Base-by-base conservation (phyloP, 192 early-diverging fungal species). In the Nowakowskiella sp. region DNA sequence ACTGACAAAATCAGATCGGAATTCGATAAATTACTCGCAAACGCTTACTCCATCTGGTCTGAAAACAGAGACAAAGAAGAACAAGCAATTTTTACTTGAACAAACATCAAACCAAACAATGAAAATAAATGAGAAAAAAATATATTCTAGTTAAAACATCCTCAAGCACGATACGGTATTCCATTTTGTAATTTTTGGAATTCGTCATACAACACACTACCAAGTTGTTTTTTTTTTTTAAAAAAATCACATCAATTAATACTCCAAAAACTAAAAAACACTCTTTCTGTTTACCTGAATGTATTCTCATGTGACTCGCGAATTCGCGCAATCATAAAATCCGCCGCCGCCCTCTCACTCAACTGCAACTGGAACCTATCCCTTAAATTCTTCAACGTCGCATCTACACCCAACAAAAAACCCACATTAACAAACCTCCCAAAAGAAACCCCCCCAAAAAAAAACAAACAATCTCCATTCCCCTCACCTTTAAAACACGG, bases 241-340 rank as follows among this genome's bases (percentile, higher is more conserved):
- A 30, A 10, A 3, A 4, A 30, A 25, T 21, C 22, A 13, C 49
- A 5, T 50, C 5, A 6, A 48, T 23, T 50, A 24, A 44, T 47
- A 27, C 1, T 33, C 19, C 44, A 26, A 2, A 44, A 31, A 28
- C 9, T 23, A 27, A 0, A 0, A 45, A 3, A 9, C 27, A 0
- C 32, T 24, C 1, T 22, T 6, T 6, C 16, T n/a, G 55, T 32
- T 34, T 52, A 76, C 74, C 71, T 95, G 43, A 89, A 78, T 47
- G 82, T 80, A 76, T 99, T 99, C 61, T 95, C 86, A 60, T 91
- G 90, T 3, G 91, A 92, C 56, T 92, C 85, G 28, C 73, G 66
- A 57, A 99, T 95, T 51, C 86, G 78, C 44, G 77, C 74, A 25
- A 85, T 74, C 93, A 99, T 99, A 65, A 91, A 97, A 47, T 93